Base-by-base conservation (phyloP, 768 basidiomycete species). In the Trametes gibbosa region DNA sequence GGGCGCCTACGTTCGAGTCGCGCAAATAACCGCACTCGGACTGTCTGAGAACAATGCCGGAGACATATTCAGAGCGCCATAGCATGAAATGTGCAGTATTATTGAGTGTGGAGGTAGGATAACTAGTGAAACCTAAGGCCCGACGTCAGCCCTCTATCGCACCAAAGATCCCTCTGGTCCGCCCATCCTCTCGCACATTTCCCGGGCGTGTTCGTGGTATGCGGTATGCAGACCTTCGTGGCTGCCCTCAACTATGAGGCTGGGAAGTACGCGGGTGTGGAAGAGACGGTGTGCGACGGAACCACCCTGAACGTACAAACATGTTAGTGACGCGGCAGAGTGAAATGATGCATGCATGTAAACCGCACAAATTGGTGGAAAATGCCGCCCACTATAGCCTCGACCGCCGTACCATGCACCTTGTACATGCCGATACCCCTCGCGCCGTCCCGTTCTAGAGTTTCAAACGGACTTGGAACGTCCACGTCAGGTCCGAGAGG, bases 361-460 rank as follows among this genome's bases (percentile, higher is more conserved):
- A 14, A 78, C 90, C 58, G n/a, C 66, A 93, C 91, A 70, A 86
- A 90, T 75, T 94, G 89, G 66, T 87, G 84, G 66, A 84, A 90
- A 13, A 92, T 80, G 6, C 85, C 89, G 23, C 91, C 91, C 29
- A 92, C 72, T 16, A 91, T 77, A 2, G 88, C 91, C 64, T 87
- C 84, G 5, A 92, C 88, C 0, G 85, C 79, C 57, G 89, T 85
- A 1, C 91, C 91, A 66, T 86, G 82, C 19, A 92, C 84, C 65
- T 92, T 92, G 65, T 86, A 86, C 53, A 92, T 69, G 2, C 90
- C 91, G 1, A 87, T 81, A 40, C 80, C 77, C 42, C 55, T 46
- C 32, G 63, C 48, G 9, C 29, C 53, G n/a, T 50, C 63, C 6
- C 40, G 41, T 16, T 55, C 56, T 39, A 62, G 34, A 24, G 39